Percentiles rank a stretch among this genome's conserved stretches.
Conservation (phyloP, 2,329 filamentous ascomycete species). For the Harringtonia lauricola region DNA sequence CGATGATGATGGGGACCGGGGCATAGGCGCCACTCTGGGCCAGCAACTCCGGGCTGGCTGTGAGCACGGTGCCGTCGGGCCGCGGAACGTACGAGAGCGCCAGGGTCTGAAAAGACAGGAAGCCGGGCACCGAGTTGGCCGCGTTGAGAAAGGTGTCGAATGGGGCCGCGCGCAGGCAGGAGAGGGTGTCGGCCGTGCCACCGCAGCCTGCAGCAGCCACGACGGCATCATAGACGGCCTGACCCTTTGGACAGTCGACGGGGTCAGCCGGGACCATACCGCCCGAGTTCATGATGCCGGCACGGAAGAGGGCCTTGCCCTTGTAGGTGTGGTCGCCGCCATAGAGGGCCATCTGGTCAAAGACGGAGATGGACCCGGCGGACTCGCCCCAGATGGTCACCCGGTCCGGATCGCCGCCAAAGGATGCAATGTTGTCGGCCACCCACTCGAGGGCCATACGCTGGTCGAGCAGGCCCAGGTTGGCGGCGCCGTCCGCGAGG, state of each 20-base stretch:
- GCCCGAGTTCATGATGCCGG: slow-evolving; percentile 68
- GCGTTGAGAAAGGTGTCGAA: slow-evolving; percentile 54
- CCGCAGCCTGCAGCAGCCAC: slow-evolving; percentile 51
- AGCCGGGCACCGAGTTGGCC: slow-evolving; percentile 56
- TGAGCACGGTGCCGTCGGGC: slow-evolving; percentile 54
- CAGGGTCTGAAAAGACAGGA: slow-evolving; percentile 54
- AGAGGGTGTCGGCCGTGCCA: slow-evolving; percentile 42
- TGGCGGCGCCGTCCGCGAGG: slow-evolving; percentile 53
- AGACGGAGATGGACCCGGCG: slow-evolving; percentile 60
- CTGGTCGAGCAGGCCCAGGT: slow-evolving; percentile 64
- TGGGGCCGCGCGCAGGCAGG: slow-evolving; percentile 51
- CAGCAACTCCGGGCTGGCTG: slow-evolving; percentile 51
- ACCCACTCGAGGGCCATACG: slow-evolving; percentile 65
- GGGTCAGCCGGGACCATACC: slow-evolving; percentile 48
- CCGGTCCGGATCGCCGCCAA: slow-evolving; percentile 69
- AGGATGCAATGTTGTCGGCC: slow-evolving; percentile 63
- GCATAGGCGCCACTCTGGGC: slow-evolving; percentile 35
- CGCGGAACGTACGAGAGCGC: slow-evolving; percentile 65
- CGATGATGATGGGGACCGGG: slow-evolving; percentile 44
- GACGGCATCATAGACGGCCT: slow-evolving; percentile 53
- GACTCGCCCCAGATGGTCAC: slow-evolving; percentile 73
- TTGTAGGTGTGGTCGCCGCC: slow-evolving; percentile 59
- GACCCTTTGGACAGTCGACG: slow-evolving; percentile 55
- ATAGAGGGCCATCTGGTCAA: slow-evolving; percentile 67
- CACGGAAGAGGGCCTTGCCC: slow-evolving; percentile 62